Conservation (phyloP, 2,329 filamentous ascomycete species). For the Chaetomium olivaceum region DNA sequence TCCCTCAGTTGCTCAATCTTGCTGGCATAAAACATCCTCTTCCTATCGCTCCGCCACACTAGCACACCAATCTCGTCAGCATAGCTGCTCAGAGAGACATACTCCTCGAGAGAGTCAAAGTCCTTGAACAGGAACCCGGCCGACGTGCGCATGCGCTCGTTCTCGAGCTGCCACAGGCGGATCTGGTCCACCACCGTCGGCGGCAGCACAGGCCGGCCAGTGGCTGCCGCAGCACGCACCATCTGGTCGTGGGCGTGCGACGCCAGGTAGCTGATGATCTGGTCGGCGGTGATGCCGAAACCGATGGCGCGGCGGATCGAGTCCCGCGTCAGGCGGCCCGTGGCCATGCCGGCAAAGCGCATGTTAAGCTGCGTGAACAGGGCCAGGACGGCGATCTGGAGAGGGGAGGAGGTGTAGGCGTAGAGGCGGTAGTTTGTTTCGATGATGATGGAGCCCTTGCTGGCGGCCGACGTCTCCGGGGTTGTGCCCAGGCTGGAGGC, state of each 20-base stretch:
- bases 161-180: constrained; percentile 94
- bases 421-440: constrained; percentile 98
- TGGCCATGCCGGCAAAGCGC: constrained; percentile 92
- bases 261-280: constrained; percentile 90
- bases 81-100: constrained; percentile 70
- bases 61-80: constrained; percentile 89
- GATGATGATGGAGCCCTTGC: constrained; percentile 85
- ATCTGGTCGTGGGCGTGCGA: constrained; percentile 95
- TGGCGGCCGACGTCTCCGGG: constrained; percentile 43
- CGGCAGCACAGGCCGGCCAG: constrained; percentile 73
- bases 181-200: constrained; percentile 98
- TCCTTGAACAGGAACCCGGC: constrained; percentile 87
- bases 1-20: constrained; percentile 85
- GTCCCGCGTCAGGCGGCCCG: constrained; percentile 83
- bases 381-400: constrained; percentile 90
- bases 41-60: constrained; percentile 79
- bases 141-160: constrained; percentile 86
- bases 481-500: constrained; percentile 52
- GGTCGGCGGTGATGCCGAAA: constrained; percentile 89
- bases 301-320: constrained; percentile 85
- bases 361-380: constrained; percentile 87
- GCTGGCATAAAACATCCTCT: constrained; percentile 86
- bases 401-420: constrained; percentile 89
- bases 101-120: constrained; percentile 72
- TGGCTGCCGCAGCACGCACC: constrained; percentile 62